Percentiles rank a stretch among this genome's conserved stretches.
Conservation (phyloP, 2,329 filamentous ascomycete species). For the Phyllosticta citribraziliensis region DNA sequence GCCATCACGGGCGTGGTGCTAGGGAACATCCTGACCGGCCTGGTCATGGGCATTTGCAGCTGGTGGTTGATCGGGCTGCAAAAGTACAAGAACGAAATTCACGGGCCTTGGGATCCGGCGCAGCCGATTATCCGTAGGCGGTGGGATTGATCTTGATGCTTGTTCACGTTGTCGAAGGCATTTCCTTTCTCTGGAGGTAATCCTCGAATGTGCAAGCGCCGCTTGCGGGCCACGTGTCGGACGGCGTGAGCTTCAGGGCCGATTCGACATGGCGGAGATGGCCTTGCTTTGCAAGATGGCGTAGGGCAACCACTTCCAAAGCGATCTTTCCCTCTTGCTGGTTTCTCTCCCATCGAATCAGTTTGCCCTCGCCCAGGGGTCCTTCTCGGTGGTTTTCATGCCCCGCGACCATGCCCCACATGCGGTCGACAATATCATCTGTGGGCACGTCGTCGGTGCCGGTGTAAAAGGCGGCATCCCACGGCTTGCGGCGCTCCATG, state of each 20-base stretch:
- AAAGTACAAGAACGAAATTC: slow-evolving; percentile 98
- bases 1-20: slow-evolving; percentile 64
- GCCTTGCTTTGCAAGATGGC: slow-evolving; percentile 15
- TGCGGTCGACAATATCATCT: slow-evolving; percentile 23
- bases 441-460: slow-evolving; percentile 26
- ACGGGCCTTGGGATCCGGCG: slow-evolving; percentile 94
- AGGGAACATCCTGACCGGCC: slow-evolving; percentile 60
- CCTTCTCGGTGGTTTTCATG: not conserved
- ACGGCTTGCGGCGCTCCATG: slow-evolving; percentile 24
- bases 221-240: slow-evolving; percentile 21
- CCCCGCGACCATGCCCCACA: slow-evolving; percentile 20
- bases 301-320: slow-evolving; percentile 21
- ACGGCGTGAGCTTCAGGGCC: slow-evolving; percentile 5
- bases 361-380: slow-evolving; percentile 17
- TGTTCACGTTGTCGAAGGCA: not conserved
- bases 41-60: slow-evolving; percentile 86
- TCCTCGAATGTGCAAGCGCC: slow-evolving; percentile 21
- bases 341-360: slow-evolving; percentile 23
- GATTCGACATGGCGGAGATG: not conserved
- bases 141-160: slow-evolving; percentile 31
- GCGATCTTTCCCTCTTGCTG: slow-evolving; percentile 17
- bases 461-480: slow-evolving; percentile 28
- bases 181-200: slow-evolving; percentile 19
- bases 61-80: slow-evolving; percentile 98
- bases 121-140: slow-evolving; percentile 72